phyloP scores from a whole-genome alignment of 371 early-diverging fungal genomes.

The Dipsacomyces acuminosporus region DNA sequence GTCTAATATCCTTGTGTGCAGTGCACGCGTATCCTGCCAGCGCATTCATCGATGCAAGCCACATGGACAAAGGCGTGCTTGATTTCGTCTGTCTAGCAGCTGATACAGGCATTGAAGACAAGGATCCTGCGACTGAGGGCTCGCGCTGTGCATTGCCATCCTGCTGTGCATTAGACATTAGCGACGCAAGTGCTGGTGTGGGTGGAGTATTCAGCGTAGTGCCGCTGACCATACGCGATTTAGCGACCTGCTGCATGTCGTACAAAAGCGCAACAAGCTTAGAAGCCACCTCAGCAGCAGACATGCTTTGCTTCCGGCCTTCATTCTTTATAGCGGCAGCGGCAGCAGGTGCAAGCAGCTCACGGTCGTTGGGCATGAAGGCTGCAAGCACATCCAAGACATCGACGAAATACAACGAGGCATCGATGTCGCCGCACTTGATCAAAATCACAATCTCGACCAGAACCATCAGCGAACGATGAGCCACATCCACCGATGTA shows the following conservation, averaged over 20 bases:
- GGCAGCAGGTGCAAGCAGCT: conserved; percentile 6
- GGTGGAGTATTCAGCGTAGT: neutral
- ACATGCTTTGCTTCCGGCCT: conserved; percentile 7
- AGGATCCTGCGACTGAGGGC: conserved; percentile 32
- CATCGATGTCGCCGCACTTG: conserved; percentile 26
- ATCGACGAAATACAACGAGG: conserved; percentile 21
- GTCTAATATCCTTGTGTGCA: conserved; percentile 29
- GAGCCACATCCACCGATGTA: conserved; percentile 5
- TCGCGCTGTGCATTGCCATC: conserved; percentile 28
- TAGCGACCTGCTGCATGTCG: conserved; percentile 31
- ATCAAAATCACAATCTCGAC: conserved; percentile 32
- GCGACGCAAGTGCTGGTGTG: neutral
- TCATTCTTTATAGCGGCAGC: neutral
- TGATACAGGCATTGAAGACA: conserved; percentile 10
- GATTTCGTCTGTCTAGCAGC: conserved; percentile 5
- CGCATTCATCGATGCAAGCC: conserved; percentile 32
- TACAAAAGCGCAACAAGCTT: conserved; percentile 27
- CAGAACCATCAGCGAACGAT: conserved; percentile 20
- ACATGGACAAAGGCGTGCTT: conserved; percentile 29
- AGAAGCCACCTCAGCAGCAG: conserved; percentile 18
- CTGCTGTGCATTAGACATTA: conserved; percentile 4
- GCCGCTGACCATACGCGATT: conserved; percentile 2
- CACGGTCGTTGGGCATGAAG: conserved; percentile 34
- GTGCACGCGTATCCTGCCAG: conserved; percentile 24
- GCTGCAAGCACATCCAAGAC: conserved; percentile 30